Evolutionary conservation across 225 moss, liverwort and hornwort genomes (phyloP).

Genomic region (Ulota crispa): DNA sequence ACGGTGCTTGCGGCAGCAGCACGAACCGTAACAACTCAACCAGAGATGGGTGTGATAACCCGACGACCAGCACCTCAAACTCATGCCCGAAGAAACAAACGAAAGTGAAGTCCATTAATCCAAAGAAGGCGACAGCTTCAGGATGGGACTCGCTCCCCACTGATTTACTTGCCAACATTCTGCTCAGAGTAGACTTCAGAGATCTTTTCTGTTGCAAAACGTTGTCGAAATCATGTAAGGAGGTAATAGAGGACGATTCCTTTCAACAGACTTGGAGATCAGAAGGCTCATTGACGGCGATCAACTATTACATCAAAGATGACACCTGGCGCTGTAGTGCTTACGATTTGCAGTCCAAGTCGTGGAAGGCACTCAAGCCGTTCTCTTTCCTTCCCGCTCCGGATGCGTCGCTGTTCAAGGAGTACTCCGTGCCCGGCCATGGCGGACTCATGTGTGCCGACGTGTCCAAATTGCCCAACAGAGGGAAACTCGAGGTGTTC

Average conservation of each 20-base stretch:
- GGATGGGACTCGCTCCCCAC: constrained; percentile 7
- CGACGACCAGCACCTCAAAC: too few relatives aligned
- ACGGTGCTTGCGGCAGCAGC: not conserved
- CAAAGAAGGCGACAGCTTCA: not conserved
- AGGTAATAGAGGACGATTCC: not conserved
- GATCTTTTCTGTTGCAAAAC: not conserved
- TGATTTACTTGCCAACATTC: not conserved
- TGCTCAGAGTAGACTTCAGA: not conserved
- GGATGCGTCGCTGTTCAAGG: constrained; percentile 17
- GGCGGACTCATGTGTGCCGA: constrained; percentile 36
- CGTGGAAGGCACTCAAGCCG: not conserved
- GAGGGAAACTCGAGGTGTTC: constrained; percentile 30
- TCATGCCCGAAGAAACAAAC: too few relatives aligned
- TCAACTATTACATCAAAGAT: not conserved
- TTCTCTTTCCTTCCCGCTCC: constrained; percentile 17
- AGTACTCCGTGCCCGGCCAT: constrained; percentile 14
- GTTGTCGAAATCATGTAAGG: not conserved
- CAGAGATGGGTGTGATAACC: not conserved
- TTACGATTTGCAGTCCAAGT: not conserved
- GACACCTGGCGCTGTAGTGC: not conserved
- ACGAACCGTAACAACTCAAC: too few relatives aligned
- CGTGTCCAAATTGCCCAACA: not conserved
- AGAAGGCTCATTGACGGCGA: constrained; percentile 7
- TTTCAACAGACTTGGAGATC: not conserved
- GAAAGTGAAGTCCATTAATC: too few relatives aligned